Conservation (phyloP, 805 yeast genomes). For the Middelhovenomyces tepae region DNA sequence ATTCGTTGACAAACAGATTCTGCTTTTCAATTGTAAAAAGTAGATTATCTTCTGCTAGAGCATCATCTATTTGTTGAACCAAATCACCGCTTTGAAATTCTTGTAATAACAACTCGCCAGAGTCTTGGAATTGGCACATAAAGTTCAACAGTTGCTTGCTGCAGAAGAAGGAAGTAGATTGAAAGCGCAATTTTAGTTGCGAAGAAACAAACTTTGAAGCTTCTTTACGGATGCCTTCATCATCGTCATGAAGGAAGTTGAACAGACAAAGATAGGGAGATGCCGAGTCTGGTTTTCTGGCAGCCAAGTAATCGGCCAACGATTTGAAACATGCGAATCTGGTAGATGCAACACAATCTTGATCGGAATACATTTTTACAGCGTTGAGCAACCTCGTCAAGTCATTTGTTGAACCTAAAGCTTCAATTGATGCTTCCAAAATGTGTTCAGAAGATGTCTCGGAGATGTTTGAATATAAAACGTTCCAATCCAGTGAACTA, state of each 20-base stretch:
- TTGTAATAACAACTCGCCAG: not conserved
- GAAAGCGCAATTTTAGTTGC: slow-evolving; percentile 20
- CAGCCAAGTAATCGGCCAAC: slow-evolving; percentile 27
- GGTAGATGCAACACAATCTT: slow-evolving; percentile 36
- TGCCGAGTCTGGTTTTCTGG: slow-evolving; percentile 1
- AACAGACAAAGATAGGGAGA: slow-evolving; percentile 13
- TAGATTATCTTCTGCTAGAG: slow-evolving; percentile 25
- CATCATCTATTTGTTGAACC: slow-evolving; percentile 17
- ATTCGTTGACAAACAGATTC: slow-evolving; percentile 53
- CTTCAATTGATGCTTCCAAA: slow-evolving; percentile 41
- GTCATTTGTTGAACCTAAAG: slow-evolving; percentile 38
- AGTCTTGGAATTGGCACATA: not conserved
- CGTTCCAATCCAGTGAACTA: slow-evolving; percentile 21
- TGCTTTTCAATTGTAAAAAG: slow-evolving; percentile 61
- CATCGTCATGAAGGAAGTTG: slow-evolving; percentile 47
- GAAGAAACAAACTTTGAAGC: slow-evolving; percentile 37
- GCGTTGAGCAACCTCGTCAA: no score
- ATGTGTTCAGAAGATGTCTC: slow-evolving; percentile 36
- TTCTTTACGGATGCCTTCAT: slow-evolving; percentile 43
- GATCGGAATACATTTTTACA: slow-evolving; percentile 30
- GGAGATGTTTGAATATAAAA: slow-evolving; percentile 27
- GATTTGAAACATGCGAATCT: slow-evolving; percentile 42
- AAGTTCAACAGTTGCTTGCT: slow-evolving; percentile 20
- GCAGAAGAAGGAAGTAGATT: slow-evolving; percentile 28
- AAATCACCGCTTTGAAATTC: slow-evolving; percentile 12